A percentile compares a stretch with the other conserved stretches of the same genome.
Conservation (phyloP, 1,139 yeast species). For the Yamadazyma atlantica region DNA sequence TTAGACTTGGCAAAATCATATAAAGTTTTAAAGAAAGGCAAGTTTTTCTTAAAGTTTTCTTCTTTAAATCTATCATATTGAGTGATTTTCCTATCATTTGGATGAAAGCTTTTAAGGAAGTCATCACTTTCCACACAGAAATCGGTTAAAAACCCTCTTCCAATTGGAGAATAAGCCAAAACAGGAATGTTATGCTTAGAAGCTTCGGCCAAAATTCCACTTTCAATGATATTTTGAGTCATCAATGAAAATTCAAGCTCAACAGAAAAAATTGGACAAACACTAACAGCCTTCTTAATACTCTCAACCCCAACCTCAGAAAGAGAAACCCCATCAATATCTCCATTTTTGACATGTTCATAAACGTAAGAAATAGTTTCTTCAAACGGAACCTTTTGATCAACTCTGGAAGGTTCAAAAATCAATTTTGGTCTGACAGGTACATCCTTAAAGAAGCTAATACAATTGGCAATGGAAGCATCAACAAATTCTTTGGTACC, state of each 20-base stretch:
- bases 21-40: conserved; percentile 39
- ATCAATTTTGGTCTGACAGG: conserved; percentile 46
- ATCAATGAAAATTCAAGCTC: conserved; percentile 77
- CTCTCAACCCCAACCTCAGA: conserved; percentile 69
- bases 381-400: conserved; percentile 46
- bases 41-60: conserved; percentile 56
- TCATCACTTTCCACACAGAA: conserved; percentile 37
- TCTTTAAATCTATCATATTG: conserved; percentile 56
- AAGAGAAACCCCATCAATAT: conserved; percentile 64
- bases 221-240: conserved; percentile 54
- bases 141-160: conserved; percentile 79
- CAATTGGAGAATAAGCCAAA: conserved; percentile 78
- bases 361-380: conserved; percentile 51
- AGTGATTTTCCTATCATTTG: conserved; percentile 44
- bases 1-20: conserved; percentile 50
- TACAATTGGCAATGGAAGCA: conserved; percentile 50
- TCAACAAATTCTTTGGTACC: conserved; percentile 49
- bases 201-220: conserved; percentile 64
- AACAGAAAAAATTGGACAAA: conserved; percentile 58
- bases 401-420: conserved; percentile 71
- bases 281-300: conserved; percentile 51
- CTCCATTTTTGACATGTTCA: conserved; percentile 54
- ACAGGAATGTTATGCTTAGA: conserved; percentile 54
- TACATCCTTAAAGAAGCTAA: conserved; percentile 37
- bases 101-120: conserved; percentile 8